Percentiles rank a stretch among this genome's conserved stretches.
phyloP scores from a whole-genome alignment of 805 yeast species.

The Clavispora carvajalis region DNA sequence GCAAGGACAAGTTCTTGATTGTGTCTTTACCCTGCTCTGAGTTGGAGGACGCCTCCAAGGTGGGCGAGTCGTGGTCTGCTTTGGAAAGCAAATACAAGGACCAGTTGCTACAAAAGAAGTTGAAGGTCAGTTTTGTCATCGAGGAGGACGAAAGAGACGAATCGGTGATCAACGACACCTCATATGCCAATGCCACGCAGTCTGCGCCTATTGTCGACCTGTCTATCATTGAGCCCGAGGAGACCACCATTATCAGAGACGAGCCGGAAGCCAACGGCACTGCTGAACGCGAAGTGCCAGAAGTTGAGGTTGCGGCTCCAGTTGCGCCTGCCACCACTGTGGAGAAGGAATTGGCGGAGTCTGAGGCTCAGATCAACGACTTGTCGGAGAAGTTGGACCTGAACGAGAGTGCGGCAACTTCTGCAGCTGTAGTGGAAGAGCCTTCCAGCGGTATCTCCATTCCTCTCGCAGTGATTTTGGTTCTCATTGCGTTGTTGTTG shows the following conservation, averaged over 20 bases:
- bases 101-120: slow-evolving; percentile 57
- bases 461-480: slow-evolving; percentile 46
- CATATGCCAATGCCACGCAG: slow-evolving; percentile 17
- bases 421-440: slow-evolving; percentile 17
- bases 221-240: slow-evolving; percentile 9
- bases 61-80: slow-evolving; percentile 71
- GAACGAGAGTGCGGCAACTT: slow-evolving; percentile 22
- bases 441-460: slow-evolving; percentile 48
- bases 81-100: slow-evolving; percentile 56
- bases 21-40: slow-evolving; percentile 77
- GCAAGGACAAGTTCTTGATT: slow-evolving; percentile 89
- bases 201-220: slow-evolving; percentile 13
- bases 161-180: slow-evolving; percentile 13
- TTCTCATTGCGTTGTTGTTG: slow-evolving; percentile 48
- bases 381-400: slow-evolving; percentile 43
- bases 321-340: slow-evolving; percentile 16
- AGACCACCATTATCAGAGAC: slow-evolving; percentile 12
- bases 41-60: slow-evolving; percentile 47
- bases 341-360: slow-evolving; percentile 32
- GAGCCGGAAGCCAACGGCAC: slow-evolving; percentile 1
- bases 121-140: slow-evolving; percentile 53
- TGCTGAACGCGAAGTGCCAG: slow-evolving; percentile 3
- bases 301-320: slow-evolving; percentile 13
- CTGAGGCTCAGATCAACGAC: slow-evolving; percentile 37
- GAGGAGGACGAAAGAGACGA: slow-evolving; percentile 20